phyloP scores from a whole-genome alignment of 306 rosid genomes.

The apple (Malus domestica) region DNA sequence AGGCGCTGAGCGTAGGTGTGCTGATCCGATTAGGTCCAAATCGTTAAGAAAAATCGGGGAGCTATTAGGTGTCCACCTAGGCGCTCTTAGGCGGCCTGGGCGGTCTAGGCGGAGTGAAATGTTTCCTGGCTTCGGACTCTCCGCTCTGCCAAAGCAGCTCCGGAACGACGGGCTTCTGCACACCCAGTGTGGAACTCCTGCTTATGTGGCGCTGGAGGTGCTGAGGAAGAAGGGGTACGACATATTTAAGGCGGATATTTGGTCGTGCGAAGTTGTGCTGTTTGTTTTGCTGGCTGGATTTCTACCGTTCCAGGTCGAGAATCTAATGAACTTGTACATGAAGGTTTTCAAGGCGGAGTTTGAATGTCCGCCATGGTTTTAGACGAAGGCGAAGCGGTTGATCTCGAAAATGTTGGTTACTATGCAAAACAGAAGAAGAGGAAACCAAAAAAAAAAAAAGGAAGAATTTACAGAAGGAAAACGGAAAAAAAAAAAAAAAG shows the following conservation, averaged over 20 bases:
- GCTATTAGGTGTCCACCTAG: too few species aligned
- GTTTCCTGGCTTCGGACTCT: conserved; percentile 57
- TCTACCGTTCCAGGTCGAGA: conserved; percentile 67
- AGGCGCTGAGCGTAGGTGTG: too few species aligned
- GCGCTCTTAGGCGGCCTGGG: too few species aligned
- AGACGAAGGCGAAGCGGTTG: conserved; percentile 44
- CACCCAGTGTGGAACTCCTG: conserved; percentile 88
- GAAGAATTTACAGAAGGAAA: too few species aligned
- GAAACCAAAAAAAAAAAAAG: too few species aligned
- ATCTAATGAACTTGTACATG: conserved; percentile 51
- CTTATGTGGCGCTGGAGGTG: conserved; percentile 74
- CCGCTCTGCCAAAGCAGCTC: conserved; percentile 58
- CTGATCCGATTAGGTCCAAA: too few species aligned
- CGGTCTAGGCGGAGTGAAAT: too few species aligned
- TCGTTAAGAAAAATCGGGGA: too few species aligned
- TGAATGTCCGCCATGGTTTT: conserved; percentile 64
- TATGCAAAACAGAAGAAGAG: too few species aligned
- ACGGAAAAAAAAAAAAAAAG: too few species aligned
- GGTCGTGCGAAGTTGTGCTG: conserved; percentile 63
- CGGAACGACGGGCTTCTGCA: conserved; percentile 64
- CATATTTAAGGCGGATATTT: conserved; percentile 53
- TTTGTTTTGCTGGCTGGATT: conserved; percentile 48
- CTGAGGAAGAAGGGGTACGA: conserved; percentile 59
- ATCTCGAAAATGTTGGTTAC: conserved; percentile 43
- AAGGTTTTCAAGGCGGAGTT: conserved; percentile 59